Conservation (phyloP, 768 basidiomycete species). For the Russula abietina region DNA sequence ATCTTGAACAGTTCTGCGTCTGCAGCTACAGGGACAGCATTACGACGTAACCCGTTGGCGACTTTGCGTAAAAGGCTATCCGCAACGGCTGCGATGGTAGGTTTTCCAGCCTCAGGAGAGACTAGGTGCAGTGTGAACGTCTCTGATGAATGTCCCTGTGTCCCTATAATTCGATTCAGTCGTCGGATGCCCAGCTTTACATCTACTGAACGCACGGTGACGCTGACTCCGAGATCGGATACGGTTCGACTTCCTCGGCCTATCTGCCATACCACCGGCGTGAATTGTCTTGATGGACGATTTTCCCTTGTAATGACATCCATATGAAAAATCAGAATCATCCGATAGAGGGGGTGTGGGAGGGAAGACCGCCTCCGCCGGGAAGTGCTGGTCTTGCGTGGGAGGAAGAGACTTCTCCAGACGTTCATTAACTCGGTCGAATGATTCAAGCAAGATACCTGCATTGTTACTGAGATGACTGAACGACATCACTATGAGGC, state of each 20-base stretch:
- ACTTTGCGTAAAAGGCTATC: constrained; percentile 17
- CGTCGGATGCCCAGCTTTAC: background rate
- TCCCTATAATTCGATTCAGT: constrained; percentile 2
- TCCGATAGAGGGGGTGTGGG: constrained; percentile 76
- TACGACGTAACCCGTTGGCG: background rate
- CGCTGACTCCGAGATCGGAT: constrained; percentile 16
- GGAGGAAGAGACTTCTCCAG: constrained; percentile 28
- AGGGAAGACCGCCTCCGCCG: constrained; percentile 62
- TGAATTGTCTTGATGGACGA: constrained; percentile 10
- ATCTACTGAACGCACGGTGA: constrained; percentile 16
- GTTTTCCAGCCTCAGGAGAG: constrained; percentile 24
- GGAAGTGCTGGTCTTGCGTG: constrained; percentile 30
- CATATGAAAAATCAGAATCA: constrained; percentile 42
- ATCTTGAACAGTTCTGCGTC: constrained; percentile 39
- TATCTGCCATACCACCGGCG: background rate
- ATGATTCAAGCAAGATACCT: constrained; percentile 17
- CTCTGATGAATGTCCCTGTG: background rate
- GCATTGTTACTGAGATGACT: constrained; percentile 32
- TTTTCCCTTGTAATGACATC: constrained; percentile 2
- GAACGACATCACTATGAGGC: background rate
- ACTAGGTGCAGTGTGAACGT: constrained; percentile 19
- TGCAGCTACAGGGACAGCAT: constrained; percentile 4
- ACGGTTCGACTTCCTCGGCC: constrained; percentile 8
- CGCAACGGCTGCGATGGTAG: constrained; percentile 21
- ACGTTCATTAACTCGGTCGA: constrained; percentile 27